These are phyloP conservation scores for Vaucheria bursata DNA, from an alignment of 352 stramenopile species.

Conservation along the genomic window DNA sequence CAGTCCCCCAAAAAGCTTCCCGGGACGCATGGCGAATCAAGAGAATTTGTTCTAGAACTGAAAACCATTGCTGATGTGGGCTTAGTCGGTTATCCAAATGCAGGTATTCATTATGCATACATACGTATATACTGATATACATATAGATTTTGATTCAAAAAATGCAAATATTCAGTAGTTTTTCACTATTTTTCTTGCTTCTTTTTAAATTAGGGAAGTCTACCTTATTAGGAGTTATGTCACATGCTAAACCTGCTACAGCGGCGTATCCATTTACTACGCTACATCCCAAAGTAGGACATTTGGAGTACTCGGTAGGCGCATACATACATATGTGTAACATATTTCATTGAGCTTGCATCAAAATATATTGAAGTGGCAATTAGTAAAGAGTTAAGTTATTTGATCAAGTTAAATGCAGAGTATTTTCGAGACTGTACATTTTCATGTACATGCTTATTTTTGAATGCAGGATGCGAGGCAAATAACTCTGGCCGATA, in stretches of 20 bases:
- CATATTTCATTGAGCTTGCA: too few species aligned
- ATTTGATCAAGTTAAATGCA: too few species aligned
- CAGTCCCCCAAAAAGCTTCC: slow-evolving; percentile 14
- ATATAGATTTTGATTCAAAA: neutral
- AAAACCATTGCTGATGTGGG: slow-evolving; percentile 91
- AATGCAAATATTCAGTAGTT: too few species aligned
- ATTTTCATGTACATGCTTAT: too few species aligned
- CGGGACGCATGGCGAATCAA: slow-evolving; percentile 62
- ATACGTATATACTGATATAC: neutral
- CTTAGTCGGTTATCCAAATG: slow-evolving; percentile 96
- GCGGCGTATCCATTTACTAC: slow-evolving; percentile 96
- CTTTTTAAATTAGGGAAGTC: slow-evolving; percentile 84
- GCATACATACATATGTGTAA: too few species aligned
- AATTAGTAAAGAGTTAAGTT: too few species aligned
- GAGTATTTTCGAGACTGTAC: too few species aligned
- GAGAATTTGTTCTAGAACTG: slow-evolving; percentile 76
- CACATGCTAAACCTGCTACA: slow-evolving; percentile 81
- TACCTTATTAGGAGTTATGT: slow-evolving; percentile 80
- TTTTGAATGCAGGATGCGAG: slow-evolving; percentile 62
- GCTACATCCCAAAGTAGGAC: slow-evolving; percentile 88
- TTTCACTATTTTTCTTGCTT: too few species aligned
- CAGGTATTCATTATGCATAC: slow-evolving; percentile 50
- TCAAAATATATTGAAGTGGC: too few species aligned
- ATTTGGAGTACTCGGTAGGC: slow-evolving; percentile 60
- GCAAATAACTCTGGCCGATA: slow-evolving; percentile 72